Evolutionary conservation across 1,284 basidiomycete species (phyloP), one percentile per base, ranked within the genome.

Genomic region (Cerrena zonata): DNA sequence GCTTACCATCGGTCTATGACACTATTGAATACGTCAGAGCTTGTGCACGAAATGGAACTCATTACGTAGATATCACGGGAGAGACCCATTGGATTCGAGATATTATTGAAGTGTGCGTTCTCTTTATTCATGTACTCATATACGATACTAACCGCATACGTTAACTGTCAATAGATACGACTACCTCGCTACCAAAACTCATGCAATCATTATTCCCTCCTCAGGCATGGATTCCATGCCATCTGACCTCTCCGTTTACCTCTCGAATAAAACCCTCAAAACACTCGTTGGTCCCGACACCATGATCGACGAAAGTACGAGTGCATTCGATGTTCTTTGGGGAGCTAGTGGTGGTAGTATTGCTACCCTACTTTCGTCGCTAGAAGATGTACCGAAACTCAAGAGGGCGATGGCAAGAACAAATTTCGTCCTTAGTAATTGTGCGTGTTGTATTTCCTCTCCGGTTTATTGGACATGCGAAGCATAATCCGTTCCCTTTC

Each of bases 151-250:
- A 23, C 25, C 11, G 39, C 44, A 36, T 19, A 30, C 11, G 43
- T 27, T 47, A 22, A 12, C 13, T 12, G 39, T 13, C 56, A 80
- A 78, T n/a, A n/a, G n/a, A 49, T 86, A 76, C 59, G 84, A 91
- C 66, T 84, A 77, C 57, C 61, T 74, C 3, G 89, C 89, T 0
- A 76, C 74, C 15, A 79, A 82, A 62, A 84, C 79, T 0, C 75
- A 78, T 18, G 70, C 87, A 1, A 75, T 84, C 53, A 84, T 93
- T 53, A 74, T 91, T 5, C 84, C 83, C 11, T 72, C 78, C 2
- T 86, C 80, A 53, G 89, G 85, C 0, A 78, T 86, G 55, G 89
- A 91, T 65, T 85, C 84, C 15, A 62, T 88, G 13, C 86, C 88
- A 2, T 80, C 82, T 12, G 89, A 91, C 63, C 63, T 84, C 21